Percentiles rank a stretch among this genome's conserved stretches.
These are phyloP conservation scores for Ceratocystiopsis sp. DNA, from an alignment of 2,329 filamentous ascomycete genomes.

Conservation along the genomic window DNA sequence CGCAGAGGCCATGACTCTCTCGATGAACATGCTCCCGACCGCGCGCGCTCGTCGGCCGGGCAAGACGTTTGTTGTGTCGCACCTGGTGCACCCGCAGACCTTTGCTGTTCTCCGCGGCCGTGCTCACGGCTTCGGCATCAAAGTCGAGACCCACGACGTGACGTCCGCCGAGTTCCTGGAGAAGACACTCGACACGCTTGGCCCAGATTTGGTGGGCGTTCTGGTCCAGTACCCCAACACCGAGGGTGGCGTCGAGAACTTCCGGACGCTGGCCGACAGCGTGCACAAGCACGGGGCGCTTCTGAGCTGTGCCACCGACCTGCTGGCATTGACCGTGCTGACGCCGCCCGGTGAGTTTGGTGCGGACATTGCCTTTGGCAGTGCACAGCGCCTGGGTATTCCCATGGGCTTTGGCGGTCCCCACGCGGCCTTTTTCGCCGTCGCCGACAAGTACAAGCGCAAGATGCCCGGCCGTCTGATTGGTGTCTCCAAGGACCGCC, in stretches of 20 bases:
- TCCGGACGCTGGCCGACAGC: slow-evolving; percentile 52
- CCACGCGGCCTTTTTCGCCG: slow-evolving; percentile 94
- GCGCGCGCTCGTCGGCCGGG: slow-evolving; percentile 55
- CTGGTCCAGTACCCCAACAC: slow-evolving; percentile 93
- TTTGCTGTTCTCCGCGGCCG: slow-evolving; percentile 69
- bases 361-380: slow-evolving; percentile 89
- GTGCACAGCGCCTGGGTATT: slow-evolving; percentile 78
- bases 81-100: slow-evolving; percentile 71
- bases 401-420: slow-evolving; percentile 85
- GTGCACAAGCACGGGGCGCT: slow-evolving; percentile 65
- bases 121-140: slow-evolving; percentile 81
- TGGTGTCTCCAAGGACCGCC: slow-evolving; percentile 78
- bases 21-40: slow-evolving; percentile 55
- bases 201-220: slow-evolving; percentile 71
- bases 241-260: slow-evolving; percentile 62
- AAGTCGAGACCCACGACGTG: slow-evolving; percentile 56
- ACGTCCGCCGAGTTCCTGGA: slow-evolving; percentile 37
- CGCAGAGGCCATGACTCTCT: slow-evolving; percentile 90
- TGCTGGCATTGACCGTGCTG: slow-evolving; percentile 71
- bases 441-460: slow-evolving; percentile 78
- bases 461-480: slow-evolving; percentile 86
- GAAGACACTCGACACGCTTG: slow-evolving; percentile 53
- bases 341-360: slow-evolving; percentile 88
- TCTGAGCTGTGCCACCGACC: slow-evolving; percentile 76
- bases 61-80: slow-evolving; percentile 73